Conservation (phyloP, 176 grass and related monocot genomes). For the Bolboschoenus planiculmis region DNA sequence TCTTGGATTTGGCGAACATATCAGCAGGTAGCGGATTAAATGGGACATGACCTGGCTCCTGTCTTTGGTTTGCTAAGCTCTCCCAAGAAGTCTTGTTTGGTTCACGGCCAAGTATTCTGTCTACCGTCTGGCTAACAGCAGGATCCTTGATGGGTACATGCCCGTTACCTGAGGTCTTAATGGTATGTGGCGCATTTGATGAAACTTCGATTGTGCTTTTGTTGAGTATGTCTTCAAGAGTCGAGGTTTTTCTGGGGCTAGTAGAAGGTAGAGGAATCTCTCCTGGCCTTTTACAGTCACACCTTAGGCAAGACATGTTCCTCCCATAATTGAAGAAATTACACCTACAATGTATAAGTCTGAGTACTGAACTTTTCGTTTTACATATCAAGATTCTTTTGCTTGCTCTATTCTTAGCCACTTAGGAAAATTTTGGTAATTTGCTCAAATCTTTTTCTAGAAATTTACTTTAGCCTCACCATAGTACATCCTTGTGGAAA, state of each 20-base stretch:
- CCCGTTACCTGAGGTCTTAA: neutral
- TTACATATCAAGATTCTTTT: neutral
- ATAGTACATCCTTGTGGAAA: neutral
- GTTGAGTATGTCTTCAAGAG: conserved; percentile 58
- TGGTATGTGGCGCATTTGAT: conserved; percentile 24
- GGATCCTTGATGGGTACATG: conserved; percentile 6
- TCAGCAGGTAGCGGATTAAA: conserved; percentile 68
- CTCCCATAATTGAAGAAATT: conserved; percentile 82
- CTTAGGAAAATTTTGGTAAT: neutral
- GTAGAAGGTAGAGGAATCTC: conserved; percentile 32
- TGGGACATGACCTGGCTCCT: conserved; percentile 44
- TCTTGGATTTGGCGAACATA: conserved; percentile 51
- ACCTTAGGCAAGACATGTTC: conserved; percentile 86
- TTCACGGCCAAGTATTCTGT: conserved; percentile 71
- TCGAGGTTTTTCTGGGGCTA: conserved; percentile 6
- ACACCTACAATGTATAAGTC: conserved; percentile 48
- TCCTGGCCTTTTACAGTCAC: conserved; percentile 64
- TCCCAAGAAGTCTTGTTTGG: conserved; percentile 31
- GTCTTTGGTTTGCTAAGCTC: conserved; percentile 28
- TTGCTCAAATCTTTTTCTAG: neutral
- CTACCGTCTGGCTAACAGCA: conserved; percentile 61
- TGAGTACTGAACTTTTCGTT: conserved; percentile 2
- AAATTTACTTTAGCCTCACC: neutral
- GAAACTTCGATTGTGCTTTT: conserved; percentile 37
- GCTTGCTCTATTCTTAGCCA: neutral